Base-by-base conservation (phyloP, 2,329 filamentous ascomycete species). In the Talaromyces sp. region DNA sequence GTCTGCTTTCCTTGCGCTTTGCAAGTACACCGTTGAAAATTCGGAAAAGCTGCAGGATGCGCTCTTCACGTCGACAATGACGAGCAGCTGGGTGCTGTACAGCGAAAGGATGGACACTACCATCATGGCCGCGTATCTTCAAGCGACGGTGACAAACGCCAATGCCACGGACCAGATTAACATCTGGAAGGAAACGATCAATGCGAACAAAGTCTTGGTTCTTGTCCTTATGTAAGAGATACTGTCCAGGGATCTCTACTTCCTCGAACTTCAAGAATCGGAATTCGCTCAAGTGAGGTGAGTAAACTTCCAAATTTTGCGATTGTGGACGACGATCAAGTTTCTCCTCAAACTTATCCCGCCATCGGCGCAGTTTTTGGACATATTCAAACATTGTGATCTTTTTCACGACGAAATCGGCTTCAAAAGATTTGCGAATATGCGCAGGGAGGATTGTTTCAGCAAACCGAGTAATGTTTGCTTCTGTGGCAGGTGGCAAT, bases 381-480 rank as follows among this genome's bases (percentile, higher is more conserved):
- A 99, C 97, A 79, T 99, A 99, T 73, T 97, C 92, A 72, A 90
- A 89, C 92, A 99, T 97, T 1, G 92, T 97, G 3, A 94, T 95
- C 75, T 96, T 97, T 71, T 92, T 90, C 59, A 85, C 81, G 14
- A 99, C 94, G 75, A 99, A 99, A 76, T 99, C 94, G n/a, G 87
- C 88, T 75, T 99, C 94, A 67, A 99, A 99, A 0, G 92, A 92
- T 71, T 92, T 93, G 71, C 95, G 89, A 68, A 99, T 97, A 75
- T 99, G 94, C 3, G 88, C 85, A 1, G 95, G 95, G 57, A 99
- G 82, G 52, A 99, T 96, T 0, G 92, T 97, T 76, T 99, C 92
- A 0, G 94, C 92, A 69, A 99, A 99, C 1, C 93, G 86, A 8
- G 90, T 96, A 55, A 99, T 97, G 71, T 99, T 99, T 0, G 90